phyloP scores from a whole-genome alignment of 1,139 yeast genomes.

The Taphrina sp. region DNA sequence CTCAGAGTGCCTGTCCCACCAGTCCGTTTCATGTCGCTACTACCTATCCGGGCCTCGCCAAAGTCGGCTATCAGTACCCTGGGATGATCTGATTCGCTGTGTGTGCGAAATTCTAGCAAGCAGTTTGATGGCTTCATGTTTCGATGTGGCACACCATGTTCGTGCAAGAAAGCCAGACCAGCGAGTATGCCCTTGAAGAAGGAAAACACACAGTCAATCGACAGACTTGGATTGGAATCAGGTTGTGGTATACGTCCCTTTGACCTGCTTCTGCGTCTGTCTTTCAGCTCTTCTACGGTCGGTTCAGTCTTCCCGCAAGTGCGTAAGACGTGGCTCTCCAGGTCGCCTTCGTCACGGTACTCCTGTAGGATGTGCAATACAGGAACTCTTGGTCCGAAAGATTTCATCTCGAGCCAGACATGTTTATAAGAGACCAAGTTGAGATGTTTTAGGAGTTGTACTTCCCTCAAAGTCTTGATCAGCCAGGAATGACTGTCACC shows the following conservation, averaged over 20 bases:
- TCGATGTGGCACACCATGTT: constrained; percentile 72
- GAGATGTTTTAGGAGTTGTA: constrained; percentile 58
- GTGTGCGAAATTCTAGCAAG: constrained; percentile 45
- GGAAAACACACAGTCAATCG: constrained; percentile 56
- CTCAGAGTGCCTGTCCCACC: constrained; percentile 40
- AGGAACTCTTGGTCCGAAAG: constrained; percentile 64
- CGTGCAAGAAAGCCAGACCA: constrained; percentile 72
- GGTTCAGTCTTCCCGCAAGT: constrained; percentile 28
- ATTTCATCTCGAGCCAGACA: constrained; percentile 78
- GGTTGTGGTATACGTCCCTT: constrained; percentile 2
- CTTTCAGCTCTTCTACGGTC: constrained; percentile 36
- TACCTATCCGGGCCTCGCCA: constrained; percentile 75
- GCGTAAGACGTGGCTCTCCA: constrained; percentile 60
- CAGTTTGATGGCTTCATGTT: constrained; percentile 89
- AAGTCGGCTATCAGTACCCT: constrained; percentile 77
- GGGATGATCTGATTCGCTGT: constrained; percentile 51
- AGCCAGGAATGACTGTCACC: constrained; percentile 71
- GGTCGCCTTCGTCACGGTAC: constrained; percentile 82
- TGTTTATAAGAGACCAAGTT: constrained; percentile 82
- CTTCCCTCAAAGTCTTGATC: constrained; percentile 71
- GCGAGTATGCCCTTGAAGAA: constrained; percentile 64
- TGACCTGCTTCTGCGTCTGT: constrained; percentile 32
- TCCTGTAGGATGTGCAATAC: constrained; percentile 82
- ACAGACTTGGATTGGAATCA: constrained; percentile 9
- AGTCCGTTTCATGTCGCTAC: neutral